phyloP scores from a whole-genome alignment of 306 rosid species.

The Inga oerstediana region DNA sequence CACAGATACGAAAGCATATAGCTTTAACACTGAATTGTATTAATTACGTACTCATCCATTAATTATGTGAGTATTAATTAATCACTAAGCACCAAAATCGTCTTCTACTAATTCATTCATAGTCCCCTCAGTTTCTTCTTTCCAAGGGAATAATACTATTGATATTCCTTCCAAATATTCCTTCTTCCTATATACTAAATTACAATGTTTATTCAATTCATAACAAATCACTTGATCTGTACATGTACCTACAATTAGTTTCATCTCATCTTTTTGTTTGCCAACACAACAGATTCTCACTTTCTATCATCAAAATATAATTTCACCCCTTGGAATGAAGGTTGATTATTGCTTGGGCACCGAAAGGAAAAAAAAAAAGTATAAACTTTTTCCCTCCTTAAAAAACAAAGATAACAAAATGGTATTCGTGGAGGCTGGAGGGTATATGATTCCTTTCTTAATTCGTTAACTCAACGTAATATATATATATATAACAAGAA shows the following conservation, averaged over 20 bases:
- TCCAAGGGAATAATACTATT: no score
- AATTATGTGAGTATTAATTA: no score
- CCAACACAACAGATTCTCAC: neutral
- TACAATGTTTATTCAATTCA: neutral
- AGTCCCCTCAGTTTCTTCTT: neutral
- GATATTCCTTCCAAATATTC: no score
- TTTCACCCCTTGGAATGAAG: neutral
- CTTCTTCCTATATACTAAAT: no score
- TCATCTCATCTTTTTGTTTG: neutral
- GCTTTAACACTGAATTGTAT: no score
- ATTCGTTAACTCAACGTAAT: constrained; percentile 10
- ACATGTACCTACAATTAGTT: neutral
- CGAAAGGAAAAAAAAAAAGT: neutral
- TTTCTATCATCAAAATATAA: no score
- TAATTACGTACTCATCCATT: no score
- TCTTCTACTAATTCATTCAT: neutral
- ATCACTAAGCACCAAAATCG: no score
- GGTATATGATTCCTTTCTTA: constrained; percentile 51
- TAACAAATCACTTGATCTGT: no score
- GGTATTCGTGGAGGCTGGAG: constrained; percentile 8
- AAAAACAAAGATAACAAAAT: neutral
- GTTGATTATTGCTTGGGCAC: neutral
- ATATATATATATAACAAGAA: neutral
- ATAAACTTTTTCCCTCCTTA: neutral
- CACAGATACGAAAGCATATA: no score